Evolutionary conservation across 2,329 filamentous ascomycete species (phyloP).

Genomic region (Metarhizium robertsii): DNA sequence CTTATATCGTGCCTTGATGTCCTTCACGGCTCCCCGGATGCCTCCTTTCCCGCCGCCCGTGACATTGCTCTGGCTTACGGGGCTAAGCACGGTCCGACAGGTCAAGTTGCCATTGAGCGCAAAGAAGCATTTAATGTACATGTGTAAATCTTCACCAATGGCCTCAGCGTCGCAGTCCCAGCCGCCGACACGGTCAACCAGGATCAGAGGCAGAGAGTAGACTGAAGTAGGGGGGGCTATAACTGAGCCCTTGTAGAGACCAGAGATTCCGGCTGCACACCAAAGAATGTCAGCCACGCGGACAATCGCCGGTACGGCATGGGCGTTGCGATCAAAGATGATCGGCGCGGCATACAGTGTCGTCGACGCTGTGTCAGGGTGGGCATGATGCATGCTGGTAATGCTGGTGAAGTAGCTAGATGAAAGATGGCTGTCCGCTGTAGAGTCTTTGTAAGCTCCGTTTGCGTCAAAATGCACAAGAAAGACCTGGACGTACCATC

Average conservation of each 20-base stretch:
- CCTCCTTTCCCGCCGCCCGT: slow-evolving; percentile 48
- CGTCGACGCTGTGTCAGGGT: slow-evolving; percentile 50
- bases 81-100: slow-evolving; percentile 53
- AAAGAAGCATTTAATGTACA: slow-evolving; percentile 73
- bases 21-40: slow-evolving; percentile 42
- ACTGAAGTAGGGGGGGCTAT: slow-evolving; percentile 65
- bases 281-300: slow-evolving; percentile 65
- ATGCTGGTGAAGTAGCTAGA: slow-evolving; percentile 58
- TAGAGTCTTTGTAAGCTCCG: slow-evolving; percentile 3
- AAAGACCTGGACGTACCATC: slow-evolving; percentile 41
- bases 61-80: slow-evolving; percentile 66
- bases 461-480: too few relatives aligned
- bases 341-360: slow-evolving; percentile 63
- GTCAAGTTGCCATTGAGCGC: slow-evolving; percentile 61
- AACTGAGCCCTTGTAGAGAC: slow-evolving; percentile 52
- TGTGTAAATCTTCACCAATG: slow-evolving; percentile 68
- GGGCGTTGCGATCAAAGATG: slow-evolving; percentile 65
- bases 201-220: slow-evolving; percentile 57
- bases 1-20: slow-evolving; percentile 57
- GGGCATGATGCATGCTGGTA: slow-evolving; percentile 50
- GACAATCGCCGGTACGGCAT: slow-evolving; percentile 57
- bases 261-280: slow-evolving; percentile 62
- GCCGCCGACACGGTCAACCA: slow-evolving; percentile 60
- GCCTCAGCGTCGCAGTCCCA: slow-evolving; percentile 64
- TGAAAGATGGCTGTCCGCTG: slow-evolving; percentile 63